These are phyloP conservation scores for Sporisorium graminicola DNA, from an alignment of 1,284 basidiomycete species.

Conservation along the genomic window DNA sequence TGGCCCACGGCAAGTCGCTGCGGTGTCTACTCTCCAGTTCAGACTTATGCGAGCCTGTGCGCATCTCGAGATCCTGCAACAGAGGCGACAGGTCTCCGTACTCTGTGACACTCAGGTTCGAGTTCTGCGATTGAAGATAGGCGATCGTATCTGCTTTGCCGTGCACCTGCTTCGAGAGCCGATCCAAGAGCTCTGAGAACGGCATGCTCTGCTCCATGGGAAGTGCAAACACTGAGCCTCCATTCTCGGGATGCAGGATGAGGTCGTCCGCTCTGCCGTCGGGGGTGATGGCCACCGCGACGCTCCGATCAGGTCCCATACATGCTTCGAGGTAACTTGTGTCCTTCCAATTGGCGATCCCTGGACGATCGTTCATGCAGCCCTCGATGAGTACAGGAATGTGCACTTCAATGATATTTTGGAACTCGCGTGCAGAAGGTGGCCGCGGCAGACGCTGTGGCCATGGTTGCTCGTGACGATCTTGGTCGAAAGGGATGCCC, in stretches of 20 bases:
- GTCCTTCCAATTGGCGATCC: slow-evolving; percentile 45
- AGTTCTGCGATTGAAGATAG: slow-evolving; percentile 65
- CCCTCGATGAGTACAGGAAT: slow-evolving; percentile 47
- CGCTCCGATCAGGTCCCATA: slow-evolving; percentile 44
- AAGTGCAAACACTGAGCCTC: slow-evolving; percentile 53
- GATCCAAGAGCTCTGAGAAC: slow-evolving; percentile 39
- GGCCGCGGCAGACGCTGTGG: slow-evolving; percentile 17
- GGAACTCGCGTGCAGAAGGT: slow-evolving; percentile 22
- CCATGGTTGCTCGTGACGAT: slow-evolving; percentile 7
- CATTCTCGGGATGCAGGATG: slow-evolving; percentile 20
- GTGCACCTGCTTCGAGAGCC: slow-evolving; percentile 20
- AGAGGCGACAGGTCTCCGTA: slow-evolving; percentile 58
- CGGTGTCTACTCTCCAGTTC: not conserved
- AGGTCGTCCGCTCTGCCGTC: slow-evolving; percentile 64
- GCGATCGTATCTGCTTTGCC: slow-evolving; percentile 31
- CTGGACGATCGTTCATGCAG: slow-evolving; percentile 29
- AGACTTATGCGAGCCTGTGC: not conserved
- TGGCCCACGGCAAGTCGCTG: slow-evolving; percentile 52
- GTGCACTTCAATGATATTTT: slow-evolving; percentile 32
- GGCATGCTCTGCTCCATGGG: slow-evolving; percentile 48
- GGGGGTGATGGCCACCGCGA: slow-evolving; percentile 59
- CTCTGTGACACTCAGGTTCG: slow-evolving; percentile 53
- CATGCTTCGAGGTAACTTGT: slow-evolving; percentile 41
- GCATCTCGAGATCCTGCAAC: slow-evolving; percentile 34
- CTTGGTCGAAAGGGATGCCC: slow-evolving; percentile 21